phyloP scores from a whole-genome alignment of 2,329 filamentous ascomycete genomes.

The Penicillium thymicola region DNA sequence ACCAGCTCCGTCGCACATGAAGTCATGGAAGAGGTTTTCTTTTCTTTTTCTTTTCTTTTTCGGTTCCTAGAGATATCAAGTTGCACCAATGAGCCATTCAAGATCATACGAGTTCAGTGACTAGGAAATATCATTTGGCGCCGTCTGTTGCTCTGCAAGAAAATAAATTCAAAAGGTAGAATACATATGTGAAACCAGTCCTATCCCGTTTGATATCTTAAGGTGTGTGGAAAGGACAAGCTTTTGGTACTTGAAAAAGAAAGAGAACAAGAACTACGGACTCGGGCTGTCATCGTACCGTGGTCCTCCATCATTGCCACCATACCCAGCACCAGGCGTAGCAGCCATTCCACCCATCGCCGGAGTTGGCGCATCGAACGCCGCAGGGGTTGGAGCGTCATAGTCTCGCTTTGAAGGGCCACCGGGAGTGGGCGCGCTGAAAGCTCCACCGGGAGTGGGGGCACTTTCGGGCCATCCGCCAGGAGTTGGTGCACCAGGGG shows the following conservation, averaged over 20 bases:
- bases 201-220: conserved; percentile 16
- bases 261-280: conserved; percentile 27
- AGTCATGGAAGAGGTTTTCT: background rate
- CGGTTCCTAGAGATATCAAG: background rate
- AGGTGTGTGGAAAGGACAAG: conserved; percentile 9
- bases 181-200: conserved; percentile 22
- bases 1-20: background rate
- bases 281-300: conserved; percentile 45
- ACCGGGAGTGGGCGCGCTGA: conserved; percentile 45
- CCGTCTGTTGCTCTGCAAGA: conserved; percentile 5
- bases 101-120: background rate
- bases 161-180: conserved; percentile 21
- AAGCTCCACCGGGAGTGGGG: conserved; percentile 45
- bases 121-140: background rate
- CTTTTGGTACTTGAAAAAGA: conserved; percentile 15
- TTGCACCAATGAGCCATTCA: background rate
- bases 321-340: conserved; percentile 39
- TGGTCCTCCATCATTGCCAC: conserved; percentile 42
- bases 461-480: conserved; percentile 45
- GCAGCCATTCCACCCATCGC: conserved; percentile 38
- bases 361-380: conserved; percentile 50
- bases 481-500: conserved; percentile 61
- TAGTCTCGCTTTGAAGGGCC: conserved; percentile 28
- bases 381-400: conserved; percentile 24
- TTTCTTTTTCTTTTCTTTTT: background rate